Evolutionary conservation across 2,329 filamentous ascomycete species (phyloP).

Genomic region (Lecanicillium sp.): DNA sequence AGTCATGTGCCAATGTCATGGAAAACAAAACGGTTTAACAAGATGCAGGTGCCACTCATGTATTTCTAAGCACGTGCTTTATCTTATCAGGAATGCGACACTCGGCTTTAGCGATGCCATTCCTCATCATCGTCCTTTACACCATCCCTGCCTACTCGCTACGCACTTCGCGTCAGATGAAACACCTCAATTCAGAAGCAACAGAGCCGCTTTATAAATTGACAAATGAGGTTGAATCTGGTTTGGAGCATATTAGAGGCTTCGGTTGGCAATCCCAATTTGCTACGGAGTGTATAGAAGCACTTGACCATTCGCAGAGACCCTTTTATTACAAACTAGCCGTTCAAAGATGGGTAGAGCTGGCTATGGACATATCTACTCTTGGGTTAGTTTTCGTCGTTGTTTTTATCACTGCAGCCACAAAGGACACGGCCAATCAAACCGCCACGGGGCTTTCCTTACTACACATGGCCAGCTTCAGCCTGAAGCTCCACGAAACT

Average conservation of each 20-base stretch:
- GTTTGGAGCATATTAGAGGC: conserved; percentile 39
- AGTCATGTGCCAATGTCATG: no score
- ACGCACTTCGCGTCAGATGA: conserved; percentile 25
- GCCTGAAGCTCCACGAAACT: not conserved
- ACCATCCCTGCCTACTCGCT: conserved; percentile 22
- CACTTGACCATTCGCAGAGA: not conserved
- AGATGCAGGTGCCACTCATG: no score
- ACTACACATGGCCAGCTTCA: not conserved
- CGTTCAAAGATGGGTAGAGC: conserved; percentile 1
- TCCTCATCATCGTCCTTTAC: conserved; percentile 16
- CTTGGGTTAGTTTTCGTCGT: not conserved
- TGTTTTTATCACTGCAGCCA: not conserved
- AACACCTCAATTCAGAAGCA: conserved; percentile 25
- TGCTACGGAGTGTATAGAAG: no score
- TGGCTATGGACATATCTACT: not conserved
- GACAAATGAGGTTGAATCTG: conserved; percentile 34
- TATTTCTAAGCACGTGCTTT: no score
- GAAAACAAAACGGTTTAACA: no score
- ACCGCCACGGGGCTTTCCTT: conserved; percentile 1
- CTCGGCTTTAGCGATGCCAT: conserved; percentile 18
- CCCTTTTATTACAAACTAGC: conserved; percentile 2
- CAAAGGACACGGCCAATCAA: not conserved
- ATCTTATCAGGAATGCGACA: conserved; percentile 16
- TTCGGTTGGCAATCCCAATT: conserved; percentile 38
- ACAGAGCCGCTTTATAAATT: conserved; percentile 26